Conservation (phyloP, 163 green algal genomes). For the Scenedesmus sp. region DNA sequence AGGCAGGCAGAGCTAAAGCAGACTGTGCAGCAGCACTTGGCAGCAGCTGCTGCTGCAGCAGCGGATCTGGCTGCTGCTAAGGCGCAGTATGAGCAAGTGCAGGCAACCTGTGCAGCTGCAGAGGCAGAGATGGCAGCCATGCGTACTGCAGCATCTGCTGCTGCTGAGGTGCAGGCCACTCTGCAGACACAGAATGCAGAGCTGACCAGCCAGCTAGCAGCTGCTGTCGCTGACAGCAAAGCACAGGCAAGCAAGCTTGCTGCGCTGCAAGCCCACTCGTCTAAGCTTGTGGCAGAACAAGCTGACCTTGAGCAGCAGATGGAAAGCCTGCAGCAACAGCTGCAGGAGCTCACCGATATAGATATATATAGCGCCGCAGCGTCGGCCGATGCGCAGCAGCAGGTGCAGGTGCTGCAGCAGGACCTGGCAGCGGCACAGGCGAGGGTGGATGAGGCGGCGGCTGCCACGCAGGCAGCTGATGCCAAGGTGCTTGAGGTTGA, state of each 20-base stretch:
- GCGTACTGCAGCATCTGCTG: neutral
- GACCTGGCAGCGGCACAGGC: neutral
- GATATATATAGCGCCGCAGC: neutral
- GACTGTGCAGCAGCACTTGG: neutral
- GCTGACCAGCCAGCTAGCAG: slow-evolving; percentile 17
- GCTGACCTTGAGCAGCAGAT: neutral
- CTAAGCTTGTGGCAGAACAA: slow-evolving; percentile 14
- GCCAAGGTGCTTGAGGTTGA: slow-evolving; percentile 2
- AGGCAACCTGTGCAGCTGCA: neutral
- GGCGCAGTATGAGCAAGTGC: neutral
- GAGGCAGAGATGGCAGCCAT: neutral
- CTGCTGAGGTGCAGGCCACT: neutral
- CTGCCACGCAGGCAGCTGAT: slow-evolving; percentile 1
- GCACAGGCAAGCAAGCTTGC: neutral
- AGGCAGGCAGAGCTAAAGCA: neutral
- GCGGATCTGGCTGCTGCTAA: neutral
- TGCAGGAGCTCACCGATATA: neutral
- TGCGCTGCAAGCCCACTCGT: neutral
- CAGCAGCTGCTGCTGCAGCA: neutral
- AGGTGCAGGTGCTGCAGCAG: neutral
- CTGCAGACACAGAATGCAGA: neutral
- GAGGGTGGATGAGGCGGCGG: neutral
- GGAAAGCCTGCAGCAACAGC: slow-evolving; percentile 5
- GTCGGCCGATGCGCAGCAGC: neutral
- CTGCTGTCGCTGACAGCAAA: neutral